Conservation (phyloP, 768 basidiomycete genomes). For the Panaeolus cyanescens region DNA sequence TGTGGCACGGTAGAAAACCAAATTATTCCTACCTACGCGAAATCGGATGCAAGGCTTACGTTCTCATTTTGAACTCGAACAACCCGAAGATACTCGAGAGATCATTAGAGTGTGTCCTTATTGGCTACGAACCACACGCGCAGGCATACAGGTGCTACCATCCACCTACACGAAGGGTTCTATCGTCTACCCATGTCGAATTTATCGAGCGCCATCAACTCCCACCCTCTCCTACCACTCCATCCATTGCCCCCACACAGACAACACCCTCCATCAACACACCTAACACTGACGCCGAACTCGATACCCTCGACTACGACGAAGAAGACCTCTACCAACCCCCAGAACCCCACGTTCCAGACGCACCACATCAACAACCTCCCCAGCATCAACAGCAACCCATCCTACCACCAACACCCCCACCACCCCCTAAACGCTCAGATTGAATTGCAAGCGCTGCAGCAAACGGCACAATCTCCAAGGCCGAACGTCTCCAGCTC, state of each 20-base stretch:
- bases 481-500: neutral
- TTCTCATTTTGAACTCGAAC: slow-evolving; percentile 9
- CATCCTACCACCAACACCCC: slow-evolving; percentile 7
- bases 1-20: neutral
- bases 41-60: neutral
- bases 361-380: neutral
- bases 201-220: slow-evolving; percentile 19
- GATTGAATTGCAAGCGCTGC: neutral
- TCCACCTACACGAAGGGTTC: slow-evolving; percentile 1
- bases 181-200: slow-evolving; percentile 19
- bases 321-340: neutral
- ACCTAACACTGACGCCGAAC: neutral
- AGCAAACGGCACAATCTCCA: neutral
- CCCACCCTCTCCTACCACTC: neutral
- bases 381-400: too few species aligned
- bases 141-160: slow-evolving; percentile 19
- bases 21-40: neutral
- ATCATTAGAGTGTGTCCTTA: slow-evolving; percentile 17
- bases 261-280: too few species aligned
- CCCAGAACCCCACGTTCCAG: neutral
- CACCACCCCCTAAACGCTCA: slow-evolving; percentile 21
- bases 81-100: slow-evolving; percentile 28
- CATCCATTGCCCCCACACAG: neutral
- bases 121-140: slow-evolving; percentile 18
- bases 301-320: neutral